A percentile compares a stretch with the other conserved stretches of the same genome.
Conservation (phyloP, 139 green algal species). For the Raphidocelis subcapitata region DNA sequence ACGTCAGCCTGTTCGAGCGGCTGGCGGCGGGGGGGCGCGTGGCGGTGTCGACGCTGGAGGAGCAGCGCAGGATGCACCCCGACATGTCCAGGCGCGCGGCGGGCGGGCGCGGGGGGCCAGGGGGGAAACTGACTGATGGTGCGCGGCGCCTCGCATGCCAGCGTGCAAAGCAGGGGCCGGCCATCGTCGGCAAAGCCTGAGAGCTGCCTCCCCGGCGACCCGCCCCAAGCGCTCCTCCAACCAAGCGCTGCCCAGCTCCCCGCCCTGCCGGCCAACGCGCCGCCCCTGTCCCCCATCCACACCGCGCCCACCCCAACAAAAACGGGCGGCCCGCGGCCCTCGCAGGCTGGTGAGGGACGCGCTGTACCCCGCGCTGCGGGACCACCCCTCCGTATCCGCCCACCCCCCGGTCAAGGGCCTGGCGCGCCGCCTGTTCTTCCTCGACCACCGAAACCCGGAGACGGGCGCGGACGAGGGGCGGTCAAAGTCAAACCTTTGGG, state of each 20-base stretch:
- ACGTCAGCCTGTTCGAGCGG: conserved; percentile 78
- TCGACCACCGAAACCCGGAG: conserved; percentile 60
- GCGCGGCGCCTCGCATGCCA: too few species aligned
- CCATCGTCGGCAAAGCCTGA: too few species aligned
- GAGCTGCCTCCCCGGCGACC: too few species aligned
- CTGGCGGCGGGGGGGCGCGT: conserved; percentile 42
- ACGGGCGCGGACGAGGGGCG: conserved; percentile 40
- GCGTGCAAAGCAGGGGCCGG: too few species aligned
- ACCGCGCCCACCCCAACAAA: too few species aligned
- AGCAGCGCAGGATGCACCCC: background rate
- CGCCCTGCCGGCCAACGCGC: too few species aligned
- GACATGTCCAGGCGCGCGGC: too few species aligned
- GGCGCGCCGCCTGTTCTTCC: conserved; percentile 55
- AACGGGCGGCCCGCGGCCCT: too few species aligned
- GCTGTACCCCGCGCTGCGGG: conserved; percentile 49
- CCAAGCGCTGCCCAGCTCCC: too few species aligned
- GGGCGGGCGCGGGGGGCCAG: background rate
- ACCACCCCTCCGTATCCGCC: conserved; percentile 36
- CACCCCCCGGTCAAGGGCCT: conserved; percentile 55
- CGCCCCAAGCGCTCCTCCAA: too few species aligned
- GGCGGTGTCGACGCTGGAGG: conserved; percentile 40
- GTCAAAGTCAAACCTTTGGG: conserved; percentile 62
- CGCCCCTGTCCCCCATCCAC: too few species aligned
- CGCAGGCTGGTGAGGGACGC: conserved; percentile 46
- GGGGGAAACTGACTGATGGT: background rate